Evolutionary conservation across 2,329 filamentous ascomycete species (phyloP).

Genomic region (Aschersonia sp.): DNA sequence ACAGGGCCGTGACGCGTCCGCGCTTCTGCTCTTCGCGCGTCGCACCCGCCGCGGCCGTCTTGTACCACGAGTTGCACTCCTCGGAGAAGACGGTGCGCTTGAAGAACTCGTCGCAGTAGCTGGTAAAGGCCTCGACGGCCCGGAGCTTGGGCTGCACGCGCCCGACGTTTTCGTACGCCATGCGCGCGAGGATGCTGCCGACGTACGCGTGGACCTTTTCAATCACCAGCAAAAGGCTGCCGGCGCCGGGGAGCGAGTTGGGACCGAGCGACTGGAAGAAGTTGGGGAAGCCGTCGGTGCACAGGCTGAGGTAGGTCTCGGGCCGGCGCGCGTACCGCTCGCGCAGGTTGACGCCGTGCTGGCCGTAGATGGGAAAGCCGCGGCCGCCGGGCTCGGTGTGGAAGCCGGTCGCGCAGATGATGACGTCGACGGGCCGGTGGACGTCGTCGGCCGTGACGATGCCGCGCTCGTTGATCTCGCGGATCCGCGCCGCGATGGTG

Average conservation of each 20-base stretch:
- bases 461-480: conserved; percentile 31
- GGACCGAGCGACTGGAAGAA: conserved; percentile 13
- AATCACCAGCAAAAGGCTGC: background rate
- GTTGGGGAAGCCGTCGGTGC: conserved; percentile 29
- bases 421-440: conserved; percentile 30
- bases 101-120: background rate
- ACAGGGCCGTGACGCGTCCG: background rate
- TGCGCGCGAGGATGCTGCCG: background rate
- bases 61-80: background rate
- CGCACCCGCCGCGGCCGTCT: background rate
- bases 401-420: conserved; percentile 41
- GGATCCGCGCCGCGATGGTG: conserved; percentile 24
- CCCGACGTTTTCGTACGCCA: background rate
- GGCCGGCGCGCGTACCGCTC: conserved; percentile 28
- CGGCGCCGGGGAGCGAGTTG: background rate
- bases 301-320: conserved; percentile 34
- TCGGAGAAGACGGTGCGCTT: background rate
- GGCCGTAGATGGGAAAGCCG: conserved; percentile 29
- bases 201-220: background rate
- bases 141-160: background rate
- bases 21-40: background rate
- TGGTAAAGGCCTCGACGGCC: background rate
- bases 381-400: conserved; percentile 34
- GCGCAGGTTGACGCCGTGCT: conserved; percentile 28
- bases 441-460: conserved; percentile 10